phyloP scores from a whole-genome alignment of 176 grass and related monocot species.

The Zea luxurians region DNA sequence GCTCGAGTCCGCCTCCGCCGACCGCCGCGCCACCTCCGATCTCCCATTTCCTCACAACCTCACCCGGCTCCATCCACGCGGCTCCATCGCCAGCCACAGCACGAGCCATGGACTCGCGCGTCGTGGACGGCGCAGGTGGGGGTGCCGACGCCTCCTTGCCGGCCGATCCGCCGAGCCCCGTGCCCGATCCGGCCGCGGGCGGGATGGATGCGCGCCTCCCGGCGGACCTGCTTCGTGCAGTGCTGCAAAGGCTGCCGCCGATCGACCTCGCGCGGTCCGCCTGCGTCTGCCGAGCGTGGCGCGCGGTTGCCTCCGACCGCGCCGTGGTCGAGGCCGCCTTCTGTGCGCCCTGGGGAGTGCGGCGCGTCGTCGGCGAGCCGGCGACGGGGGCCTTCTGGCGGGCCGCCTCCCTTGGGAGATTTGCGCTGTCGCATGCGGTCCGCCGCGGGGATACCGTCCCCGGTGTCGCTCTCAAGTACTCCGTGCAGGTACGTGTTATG shows the following conservation, averaged over 20 bases:
- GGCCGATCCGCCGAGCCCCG: background rate
- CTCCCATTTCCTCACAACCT: background rate
- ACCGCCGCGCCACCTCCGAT: background rate
- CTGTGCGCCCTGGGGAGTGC: constrained; percentile 68
- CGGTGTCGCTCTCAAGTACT: constrained; percentile 81
- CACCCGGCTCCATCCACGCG: constrained; percentile 1
- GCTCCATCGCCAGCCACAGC: constrained; percentile 4
- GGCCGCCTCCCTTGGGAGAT: constrained; percentile 50
- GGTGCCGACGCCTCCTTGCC: constrained; percentile 7
- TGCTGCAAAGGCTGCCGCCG: constrained; percentile 62
- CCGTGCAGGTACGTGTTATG: constrained; percentile 59
- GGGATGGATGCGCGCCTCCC: constrained; percentile 53
- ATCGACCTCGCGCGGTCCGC: constrained; percentile 71
- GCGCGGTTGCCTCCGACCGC: constrained; percentile 63
- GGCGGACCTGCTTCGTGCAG: constrained; percentile 61
- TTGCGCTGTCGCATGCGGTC: constrained; percentile 78
- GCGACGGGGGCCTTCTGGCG: constrained; percentile 77
- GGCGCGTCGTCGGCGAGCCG: constrained; percentile 59
- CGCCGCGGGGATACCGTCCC: constrained; percentile 66
- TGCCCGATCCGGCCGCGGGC: background rate
- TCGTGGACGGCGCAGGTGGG: constrained; percentile 28
- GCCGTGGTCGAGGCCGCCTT: constrained; percentile 66
- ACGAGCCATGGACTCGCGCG: constrained; percentile 46
- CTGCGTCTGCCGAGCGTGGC: constrained; percentile 87
- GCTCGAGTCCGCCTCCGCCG: background rate